A percentile compares a stretch with the other conserved stretches of the same genome.
These are phyloP conservation scores for Gremmenia infestans DNA, from an alignment of 2,329 filamentous ascomycete genomes.

Conservation along the genomic window DNA sequence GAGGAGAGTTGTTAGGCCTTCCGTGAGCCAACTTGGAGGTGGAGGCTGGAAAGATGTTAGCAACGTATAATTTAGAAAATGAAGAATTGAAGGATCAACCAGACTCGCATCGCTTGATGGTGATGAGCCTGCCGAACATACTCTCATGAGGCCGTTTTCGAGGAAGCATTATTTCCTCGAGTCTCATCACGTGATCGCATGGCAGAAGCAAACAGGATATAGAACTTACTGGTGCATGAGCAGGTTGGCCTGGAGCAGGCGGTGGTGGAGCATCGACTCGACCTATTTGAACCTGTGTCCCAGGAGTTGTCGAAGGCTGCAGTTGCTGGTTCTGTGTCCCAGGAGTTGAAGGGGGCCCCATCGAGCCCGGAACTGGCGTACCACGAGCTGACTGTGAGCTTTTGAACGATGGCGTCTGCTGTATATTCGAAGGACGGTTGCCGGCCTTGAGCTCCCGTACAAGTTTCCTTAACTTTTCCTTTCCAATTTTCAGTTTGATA, in stretches of 20 bases:
- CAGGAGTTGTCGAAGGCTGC: slow-evolving; percentile 28
- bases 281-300: slow-evolving; percentile 54
- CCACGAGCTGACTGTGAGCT: slow-evolving; percentile 42
- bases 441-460: slow-evolving; percentile 49
- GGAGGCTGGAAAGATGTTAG: slow-evolving; percentile 56
- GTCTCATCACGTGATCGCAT: too few relatives aligned
- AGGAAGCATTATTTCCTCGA: too few relatives aligned
- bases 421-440: slow-evolving; percentile 35
- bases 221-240: slow-evolving; percentile 56
- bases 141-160: too few relatives aligned
- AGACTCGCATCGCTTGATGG: too few relatives aligned
- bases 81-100: slow-evolving; percentile 2
- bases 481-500: slow-evolving; percentile 69
- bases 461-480: slow-evolving; percentile 65
- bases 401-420: slow-evolving; percentile 40
- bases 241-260: slow-evolving; percentile 50
- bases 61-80: slow-evolving; percentile 3
- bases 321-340: slow-evolving; percentile 28
- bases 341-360: slow-evolving; percentile 46
- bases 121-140: too few relatives aligned
- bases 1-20: slow-evolving; percentile 67
- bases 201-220: not conserved
- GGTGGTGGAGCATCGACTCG: slow-evolving; percentile 62
- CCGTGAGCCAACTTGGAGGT: slow-evolving; percentile 78
- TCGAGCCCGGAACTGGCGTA: slow-evolving; percentile 47